Evolutionary conservation across 495 filamentous ascomycete species (phyloP).

Genomic region (Rusavskia elegans): DNA sequence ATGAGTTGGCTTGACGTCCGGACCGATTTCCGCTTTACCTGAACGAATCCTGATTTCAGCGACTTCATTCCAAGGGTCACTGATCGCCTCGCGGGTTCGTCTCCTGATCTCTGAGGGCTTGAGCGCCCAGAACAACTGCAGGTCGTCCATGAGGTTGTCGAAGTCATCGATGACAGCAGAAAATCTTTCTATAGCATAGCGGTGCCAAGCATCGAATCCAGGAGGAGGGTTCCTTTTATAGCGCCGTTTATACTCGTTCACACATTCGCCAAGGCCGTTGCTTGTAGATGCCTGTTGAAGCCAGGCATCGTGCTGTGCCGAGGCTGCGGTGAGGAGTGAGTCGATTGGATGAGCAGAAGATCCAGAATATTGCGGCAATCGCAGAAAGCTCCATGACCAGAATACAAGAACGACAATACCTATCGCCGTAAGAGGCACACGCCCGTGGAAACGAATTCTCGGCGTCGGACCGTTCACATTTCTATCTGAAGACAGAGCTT

Average conservation of each 20-base stretch:
- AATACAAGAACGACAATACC: neutral
- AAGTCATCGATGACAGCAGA: conserved; percentile 62
- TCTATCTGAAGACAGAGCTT: neutral
- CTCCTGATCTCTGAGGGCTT: conserved; percentile 40
- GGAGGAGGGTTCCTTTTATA: conserved; percentile 35
- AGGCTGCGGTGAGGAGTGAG: conserved; percentile 26
- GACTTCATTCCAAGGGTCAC: conserved; percentile 33
- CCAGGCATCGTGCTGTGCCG: conserved; percentile 22
- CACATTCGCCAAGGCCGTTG: conserved; percentile 22
- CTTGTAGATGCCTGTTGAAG: conserved; percentile 21
- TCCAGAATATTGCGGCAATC: conserved; percentile 1
- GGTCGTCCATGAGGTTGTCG: conserved; percentile 51
- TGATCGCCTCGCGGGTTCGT: conserved; percentile 25
- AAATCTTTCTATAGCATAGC: conserved; percentile 45
- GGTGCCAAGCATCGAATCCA: conserved; percentile 57
- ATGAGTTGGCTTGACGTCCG: conserved; percentile 31
- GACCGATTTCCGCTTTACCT: conserved; percentile 26
- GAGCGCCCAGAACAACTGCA: conserved; percentile 61
- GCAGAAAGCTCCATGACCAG: neutral
- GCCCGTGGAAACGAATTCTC: neutral
- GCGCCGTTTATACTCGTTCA: conserved; percentile 25
- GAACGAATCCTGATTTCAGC: conserved; percentile 30
- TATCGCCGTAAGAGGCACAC: neutral
- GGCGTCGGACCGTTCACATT: neutral
- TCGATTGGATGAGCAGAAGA: conserved; percentile 30